phyloP scores from a whole-genome alignment of 805 yeast genomes.

The Metschnikowia cubensis region DNA sequence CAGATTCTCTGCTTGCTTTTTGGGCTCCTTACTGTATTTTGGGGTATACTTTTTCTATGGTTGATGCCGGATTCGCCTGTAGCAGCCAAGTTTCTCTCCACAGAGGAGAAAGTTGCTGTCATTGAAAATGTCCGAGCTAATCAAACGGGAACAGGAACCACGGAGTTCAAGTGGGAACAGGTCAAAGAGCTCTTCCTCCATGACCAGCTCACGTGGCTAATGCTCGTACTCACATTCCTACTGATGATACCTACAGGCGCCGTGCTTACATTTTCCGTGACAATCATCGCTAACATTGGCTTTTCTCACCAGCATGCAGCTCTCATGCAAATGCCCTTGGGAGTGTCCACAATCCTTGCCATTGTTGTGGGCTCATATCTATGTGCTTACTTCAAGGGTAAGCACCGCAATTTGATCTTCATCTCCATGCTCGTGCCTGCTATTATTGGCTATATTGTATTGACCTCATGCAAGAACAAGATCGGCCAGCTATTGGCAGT shows the following conservation, averaged over 20 bases:
- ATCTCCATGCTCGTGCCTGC: conserved; percentile 33
- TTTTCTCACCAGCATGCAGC: conserved; percentile 44
- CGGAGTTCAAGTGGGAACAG: conserved; percentile 43
- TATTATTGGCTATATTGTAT: conserved; percentile 38
- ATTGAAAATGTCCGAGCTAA: conserved; percentile 44
- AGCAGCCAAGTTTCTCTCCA: conserved; percentile 33
- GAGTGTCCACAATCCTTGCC: conserved; percentile 36
- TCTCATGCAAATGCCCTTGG: conserved; percentile 54
- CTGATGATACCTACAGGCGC: conserved; percentile 51
- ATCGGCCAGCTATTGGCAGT: conserved; percentile 48
- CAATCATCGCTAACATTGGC: conserved; percentile 51
- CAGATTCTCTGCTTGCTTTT: conserved; percentile 56
- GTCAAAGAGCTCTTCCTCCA: conserved; percentile 42
- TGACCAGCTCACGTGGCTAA: conserved; percentile 50
- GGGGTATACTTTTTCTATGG: conserved; percentile 44
- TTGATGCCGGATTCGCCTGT: conserved; percentile 49
- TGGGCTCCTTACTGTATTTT: conserved; percentile 49
- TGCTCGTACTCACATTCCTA: conserved; percentile 41
- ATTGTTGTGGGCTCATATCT: conserved; percentile 31
- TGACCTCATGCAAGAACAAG: conserved; percentile 31
- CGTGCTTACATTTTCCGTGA: conserved; percentile 49
- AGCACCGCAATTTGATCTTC: conserved; percentile 24
- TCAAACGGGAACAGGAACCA: conserved; percentile 51
- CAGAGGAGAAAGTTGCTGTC: conserved; percentile 38
- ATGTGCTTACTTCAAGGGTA: conserved; percentile 22